Evolutionary conservation across 202 grass and related monocot genomes (phyloP).

Genomic region (Carex arenaria): DNA sequence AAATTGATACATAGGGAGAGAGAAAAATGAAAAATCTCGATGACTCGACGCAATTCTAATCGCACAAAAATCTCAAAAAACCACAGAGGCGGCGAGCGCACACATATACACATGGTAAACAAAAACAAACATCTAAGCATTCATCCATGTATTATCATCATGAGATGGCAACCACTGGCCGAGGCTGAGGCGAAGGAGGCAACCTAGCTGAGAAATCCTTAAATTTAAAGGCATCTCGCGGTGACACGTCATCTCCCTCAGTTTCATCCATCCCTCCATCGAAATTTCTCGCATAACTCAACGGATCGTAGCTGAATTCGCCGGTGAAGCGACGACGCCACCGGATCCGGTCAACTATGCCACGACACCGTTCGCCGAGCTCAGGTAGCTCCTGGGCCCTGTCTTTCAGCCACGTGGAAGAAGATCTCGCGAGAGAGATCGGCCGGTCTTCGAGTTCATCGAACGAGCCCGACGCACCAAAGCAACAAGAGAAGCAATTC

Average conservation of each 20-base stretch:
- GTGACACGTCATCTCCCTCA: background rate
- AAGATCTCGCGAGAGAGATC: slow-evolving; percentile 1
- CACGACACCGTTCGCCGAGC: slow-evolving; percentile 15
- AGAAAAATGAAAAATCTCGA: background rate
- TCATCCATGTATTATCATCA: background rate
- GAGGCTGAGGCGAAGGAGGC: slow-evolving; percentile 22
- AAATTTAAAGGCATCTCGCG: slow-evolving; percentile 31
- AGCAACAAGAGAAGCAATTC: slow-evolving; percentile 17
- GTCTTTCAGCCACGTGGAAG: slow-evolving; percentile 7
- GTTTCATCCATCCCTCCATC: slow-evolving; percentile 32
- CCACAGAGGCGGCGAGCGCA: background rate
- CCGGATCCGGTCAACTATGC: slow-evolving; percentile 25
- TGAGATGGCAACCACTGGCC: background rate
- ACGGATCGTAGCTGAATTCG: slow-evolving; percentile 74
- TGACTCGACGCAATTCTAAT: background rate
- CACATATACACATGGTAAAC: background rate
- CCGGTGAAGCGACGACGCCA: slow-evolving; percentile 29
- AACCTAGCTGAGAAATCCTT: slow-evolving; percentile 63
- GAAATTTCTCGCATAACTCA: slow-evolving; percentile 92
- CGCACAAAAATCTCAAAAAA: background rate
- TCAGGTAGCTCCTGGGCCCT: slow-evolving; percentile 7
- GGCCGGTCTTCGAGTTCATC: slow-evolving; percentile 16
- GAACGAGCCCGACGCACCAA: background rate
- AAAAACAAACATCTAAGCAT: background rate
- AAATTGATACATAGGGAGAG: background rate